These are phyloP conservation scores for Castanea crenata DNA, from an alignment of 306 rosid species.

Conservation along the genomic window DNA sequence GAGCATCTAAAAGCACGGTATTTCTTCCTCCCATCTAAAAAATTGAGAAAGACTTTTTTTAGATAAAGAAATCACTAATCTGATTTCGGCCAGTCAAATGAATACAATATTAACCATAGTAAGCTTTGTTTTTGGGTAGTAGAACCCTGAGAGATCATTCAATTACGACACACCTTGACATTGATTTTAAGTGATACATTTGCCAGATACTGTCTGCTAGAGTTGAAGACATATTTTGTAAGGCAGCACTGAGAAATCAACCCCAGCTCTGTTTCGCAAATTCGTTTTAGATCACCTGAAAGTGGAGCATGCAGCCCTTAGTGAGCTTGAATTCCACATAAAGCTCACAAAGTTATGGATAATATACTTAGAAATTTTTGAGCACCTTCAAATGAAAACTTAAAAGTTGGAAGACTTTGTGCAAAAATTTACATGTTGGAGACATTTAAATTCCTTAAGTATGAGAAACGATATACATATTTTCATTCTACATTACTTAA, in stretches of 20 bases:
- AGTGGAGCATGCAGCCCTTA: slow-evolving; percentile 15
- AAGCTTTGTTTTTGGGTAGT: not conserved
- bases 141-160: slow-evolving; percentile 8
- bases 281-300: slow-evolving; percentile 69
- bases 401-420: not conserved
- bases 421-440: not conserved
- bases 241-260: slow-evolving; percentile 72
- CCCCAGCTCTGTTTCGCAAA: slow-evolving; percentile 69
- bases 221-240: slow-evolving; percentile 60
- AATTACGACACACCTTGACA: slow-evolving; percentile 44
- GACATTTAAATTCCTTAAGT: not conserved
- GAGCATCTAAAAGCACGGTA: slow-evolving; percentile 74
- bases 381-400: not conserved
- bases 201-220: slow-evolving; percentile 60
- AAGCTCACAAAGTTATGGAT: not conserved
- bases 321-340: not conserved
- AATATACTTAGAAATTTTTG: not conserved
- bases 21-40: slow-evolving; percentile 77
- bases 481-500: not conserved
- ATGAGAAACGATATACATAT: not conserved
- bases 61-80: slow-evolving; percentile 3
- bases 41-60: not conserved
- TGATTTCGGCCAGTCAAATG: not conserved
- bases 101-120: not conserved
- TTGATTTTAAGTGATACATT: slow-evolving; percentile 66